These are phyloP conservation scores for Salvia rosmarinus DNA, from an alignment of 257 asterid genomes.

Conservation along the genomic window DNA sequence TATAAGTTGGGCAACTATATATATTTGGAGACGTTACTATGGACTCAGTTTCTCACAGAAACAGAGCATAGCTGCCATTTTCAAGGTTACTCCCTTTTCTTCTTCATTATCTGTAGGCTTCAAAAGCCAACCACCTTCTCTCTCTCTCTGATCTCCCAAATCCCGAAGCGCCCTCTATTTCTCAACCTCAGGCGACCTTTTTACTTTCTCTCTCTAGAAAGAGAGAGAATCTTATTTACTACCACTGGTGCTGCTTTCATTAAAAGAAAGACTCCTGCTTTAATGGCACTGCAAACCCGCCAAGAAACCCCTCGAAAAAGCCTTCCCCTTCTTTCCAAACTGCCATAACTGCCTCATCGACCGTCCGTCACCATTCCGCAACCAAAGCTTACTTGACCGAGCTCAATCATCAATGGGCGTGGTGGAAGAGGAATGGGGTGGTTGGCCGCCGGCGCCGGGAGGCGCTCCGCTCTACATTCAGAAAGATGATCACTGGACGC, in stretches of 20 bases:
- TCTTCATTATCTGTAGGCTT: constrained; percentile 4
- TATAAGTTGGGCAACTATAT: background rate
- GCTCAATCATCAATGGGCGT: constrained; percentile 54
- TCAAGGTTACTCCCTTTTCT: constrained; percentile 30
- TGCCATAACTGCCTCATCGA: constrained; percentile 41
- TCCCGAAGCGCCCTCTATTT: constrained; percentile 26
- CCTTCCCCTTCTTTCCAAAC: constrained; percentile 39
- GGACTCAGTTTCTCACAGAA: constrained; percentile 31
- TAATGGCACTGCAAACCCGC: constrained; percentile 32
- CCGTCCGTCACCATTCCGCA: background rate
- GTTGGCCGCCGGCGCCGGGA: constrained; percentile 65
- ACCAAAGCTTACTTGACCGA: background rate
- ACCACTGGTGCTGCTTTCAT: background rate
- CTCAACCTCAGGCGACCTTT: constrained; percentile 28
- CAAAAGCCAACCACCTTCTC: background rate
- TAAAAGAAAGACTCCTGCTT: constrained; percentile 6
- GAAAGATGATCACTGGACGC: constrained; percentile 82
- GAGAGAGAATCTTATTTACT: constrained; percentile 32
- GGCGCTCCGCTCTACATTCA: constrained; percentile 62
- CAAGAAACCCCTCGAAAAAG: constrained; percentile 33
- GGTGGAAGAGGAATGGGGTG: constrained; percentile 67
- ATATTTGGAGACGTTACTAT: constrained; percentile 38
- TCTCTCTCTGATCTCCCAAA: constrained; percentile 24
- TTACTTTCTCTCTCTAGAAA: constrained; percentile 1
- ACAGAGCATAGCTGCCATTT: constrained; percentile 33